Percentiles rank a stretch among this genome's conserved stretches.
Conservation (phyloP, 176 grass and related monocot genomes). For the Melocanna baccifera region DNA sequence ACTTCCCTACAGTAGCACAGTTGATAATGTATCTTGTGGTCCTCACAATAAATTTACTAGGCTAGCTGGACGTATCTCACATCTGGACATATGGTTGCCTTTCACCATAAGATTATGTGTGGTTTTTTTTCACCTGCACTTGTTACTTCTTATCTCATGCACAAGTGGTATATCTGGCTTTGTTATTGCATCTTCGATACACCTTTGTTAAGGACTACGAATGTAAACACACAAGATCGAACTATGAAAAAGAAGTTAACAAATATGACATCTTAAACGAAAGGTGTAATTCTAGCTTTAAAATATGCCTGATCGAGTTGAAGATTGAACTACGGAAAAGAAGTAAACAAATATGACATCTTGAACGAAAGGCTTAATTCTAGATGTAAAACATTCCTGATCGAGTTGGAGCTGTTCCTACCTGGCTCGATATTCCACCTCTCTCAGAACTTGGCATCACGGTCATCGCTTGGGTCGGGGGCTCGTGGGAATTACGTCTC, state of each 20-base stretch:
- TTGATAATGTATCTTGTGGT: neutral
- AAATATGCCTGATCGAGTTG: neutral
- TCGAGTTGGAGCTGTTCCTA: neutral
- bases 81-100: neutral
- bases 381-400: neutral
- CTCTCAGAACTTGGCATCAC: too few relatives aligned
- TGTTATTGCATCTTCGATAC: neutral
- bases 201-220: neutral
- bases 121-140: neutral
- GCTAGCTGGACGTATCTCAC: neutral
- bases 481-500: neutral
- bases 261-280: neutral
- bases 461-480: too few relatives aligned
- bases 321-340: neutral
- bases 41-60: neutral
- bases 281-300: neutral
- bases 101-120: neutral
- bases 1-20: neutral
- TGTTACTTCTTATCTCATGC: neutral
- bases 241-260: neutral
- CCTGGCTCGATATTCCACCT: neutral
- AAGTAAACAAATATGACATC: neutral
- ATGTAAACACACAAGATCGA: neutral
- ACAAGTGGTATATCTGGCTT: neutral
- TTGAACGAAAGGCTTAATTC: neutral